A percentile compares a stretch with the other conserved stretches of the same genome.
Evolutionary conservation across 1,284 basidiomycete species (phyloP).

Genomic region (Boletus smithii): DNA sequence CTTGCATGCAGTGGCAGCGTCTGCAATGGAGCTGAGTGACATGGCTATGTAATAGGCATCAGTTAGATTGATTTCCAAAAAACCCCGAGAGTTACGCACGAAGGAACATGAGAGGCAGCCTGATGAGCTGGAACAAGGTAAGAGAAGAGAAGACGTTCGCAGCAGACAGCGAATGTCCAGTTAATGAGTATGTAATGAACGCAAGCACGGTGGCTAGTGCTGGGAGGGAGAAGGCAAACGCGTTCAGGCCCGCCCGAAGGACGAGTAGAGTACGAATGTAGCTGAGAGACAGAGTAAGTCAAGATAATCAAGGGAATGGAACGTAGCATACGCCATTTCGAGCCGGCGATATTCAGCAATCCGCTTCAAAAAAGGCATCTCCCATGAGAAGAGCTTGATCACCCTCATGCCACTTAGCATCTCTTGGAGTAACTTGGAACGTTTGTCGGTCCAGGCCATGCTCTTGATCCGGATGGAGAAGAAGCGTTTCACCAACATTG

Average conservation of each 20-base stretch:
- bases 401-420: constrained; percentile 83
- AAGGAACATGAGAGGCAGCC: constrained; percentile 74
- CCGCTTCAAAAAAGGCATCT: constrained; percentile 67
- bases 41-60: constrained; percentile 47
- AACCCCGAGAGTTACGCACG: constrained; percentile 1
- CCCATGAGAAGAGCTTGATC: constrained; percentile 89
- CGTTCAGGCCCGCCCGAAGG: constrained; percentile 67
- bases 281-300: constrained; percentile 27
- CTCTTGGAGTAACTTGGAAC: constrained; percentile 81
- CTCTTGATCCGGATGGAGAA: constrained; percentile 71
- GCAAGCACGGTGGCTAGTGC: constrained; percentile 81
- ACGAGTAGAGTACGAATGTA: constrained; percentile 77
- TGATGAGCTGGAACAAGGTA: constrained; percentile 75
- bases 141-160: constrained; percentile 80
- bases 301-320: not conserved
- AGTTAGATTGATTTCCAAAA: not conserved
- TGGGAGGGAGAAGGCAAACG: constrained; percentile 69
- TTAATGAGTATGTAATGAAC: constrained; percentile 78
- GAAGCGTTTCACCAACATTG: constrained; percentile 69
- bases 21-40: constrained; percentile 72
- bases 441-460: constrained; percentile 90
- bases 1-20: constrained; percentile 72
- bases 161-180: constrained; percentile 66
- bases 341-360: constrained; percentile 68
- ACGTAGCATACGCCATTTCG: constrained; percentile 60